Evolutionary conservation across 106 monocot genomes (phyloP), one percentile per base, ranked within the genome.

Genomic region (Apostasia ramifera): DNA sequence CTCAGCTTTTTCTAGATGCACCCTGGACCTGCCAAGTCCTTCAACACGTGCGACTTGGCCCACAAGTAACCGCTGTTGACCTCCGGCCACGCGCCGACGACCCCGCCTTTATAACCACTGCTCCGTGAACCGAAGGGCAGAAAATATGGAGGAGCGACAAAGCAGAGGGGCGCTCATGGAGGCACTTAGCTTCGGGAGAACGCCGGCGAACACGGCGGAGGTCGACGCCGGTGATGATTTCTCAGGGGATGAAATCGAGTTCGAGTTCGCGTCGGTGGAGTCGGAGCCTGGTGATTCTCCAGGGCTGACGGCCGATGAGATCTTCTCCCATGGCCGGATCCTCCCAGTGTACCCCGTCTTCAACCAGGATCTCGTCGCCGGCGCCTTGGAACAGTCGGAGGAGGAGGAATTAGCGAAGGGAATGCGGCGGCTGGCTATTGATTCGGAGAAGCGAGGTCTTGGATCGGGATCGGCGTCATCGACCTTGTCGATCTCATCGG

Each of bases 341-440:
- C 74, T 78, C n/a, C 72, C 86, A 10, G 63, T 68, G 10, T 90
- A 78, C 61, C 83, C 84, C 5, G 41, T 93, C 47, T 76, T 74
- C 77, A 50, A 66, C 48, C 53, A 61, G 40, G 61, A 67, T 41
- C 2, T 71, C 26, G 9, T 53, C 66, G 13, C 1, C 37, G 14
- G 4, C 62, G 12, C 2, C 14, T 14, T 37, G 8, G 57, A 38
- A 42, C 8, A 40, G 0, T 45, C 45, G 14, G 26, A 8, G 48
- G 59, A 54, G 46, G 57, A 59, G 15, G 69, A 53, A 54, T 8
- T 10, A 53, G 51, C 3, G 39, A 44, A 47, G 26, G 39, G 47
- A 14, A 38, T 51, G 5, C 47, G 71, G 40, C 45, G 78, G 2
- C 3, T 61, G 62, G 15, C 49, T 48, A 68, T 85, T 2, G 13